Base-by-base conservation (phyloP, 768 basidiomycete genomes). In the Daedalea quercina region DNA sequence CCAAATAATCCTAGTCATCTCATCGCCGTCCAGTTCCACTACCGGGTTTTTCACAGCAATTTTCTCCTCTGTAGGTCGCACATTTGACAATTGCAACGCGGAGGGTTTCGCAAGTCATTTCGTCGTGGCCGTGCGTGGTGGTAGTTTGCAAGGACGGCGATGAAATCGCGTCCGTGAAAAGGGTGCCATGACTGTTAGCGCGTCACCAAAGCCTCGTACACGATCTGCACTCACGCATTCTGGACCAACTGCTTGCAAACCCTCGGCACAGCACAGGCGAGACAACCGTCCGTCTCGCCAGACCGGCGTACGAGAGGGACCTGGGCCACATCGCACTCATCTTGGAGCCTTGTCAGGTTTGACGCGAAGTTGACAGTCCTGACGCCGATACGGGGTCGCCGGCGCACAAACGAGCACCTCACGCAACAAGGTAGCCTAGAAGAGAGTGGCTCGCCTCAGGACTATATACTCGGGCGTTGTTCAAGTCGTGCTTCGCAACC, bases 1-100 rank as follows among this genome's bases (percentile, higher is more conserved):
- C 93, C 91, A 97, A 68, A 98, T 99, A 64, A 99, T 96, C 60
- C 95, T 78, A 31, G 95, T 99, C 95, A 98, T 98, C 73, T 99
- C 95, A 71, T 96, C 94, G 44, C 94, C 94, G 68, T 97, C 94
- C 49, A 97, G 81, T 73, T 96, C 94, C 45, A 96, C 93, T 44
- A 96, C 81, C 6, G 93, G 93, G 64, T 94, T 93, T 65, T 79
- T 73, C 47, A 94, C 93, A 25, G 76, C 78, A 63, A 96, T 94
- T 67, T 87, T 89, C 51, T 57, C 44, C 50, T 65, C 65, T 67
- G 54, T 52, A 23, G 24, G 35, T 50, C 49, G 47, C 55, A 50
- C 25, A 26, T 34, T 28, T 44, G 25, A 46, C 28, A 13, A 24
- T 23, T 45, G 24, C 9, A 24, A 35, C 44, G 4, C 13, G 34